Percentiles rank a stretch among this genome's conserved stretches.
Conservation (phyloP, 2,329 filamentous ascomycete species). For the Paracorniculantispora psalliotae region DNA sequence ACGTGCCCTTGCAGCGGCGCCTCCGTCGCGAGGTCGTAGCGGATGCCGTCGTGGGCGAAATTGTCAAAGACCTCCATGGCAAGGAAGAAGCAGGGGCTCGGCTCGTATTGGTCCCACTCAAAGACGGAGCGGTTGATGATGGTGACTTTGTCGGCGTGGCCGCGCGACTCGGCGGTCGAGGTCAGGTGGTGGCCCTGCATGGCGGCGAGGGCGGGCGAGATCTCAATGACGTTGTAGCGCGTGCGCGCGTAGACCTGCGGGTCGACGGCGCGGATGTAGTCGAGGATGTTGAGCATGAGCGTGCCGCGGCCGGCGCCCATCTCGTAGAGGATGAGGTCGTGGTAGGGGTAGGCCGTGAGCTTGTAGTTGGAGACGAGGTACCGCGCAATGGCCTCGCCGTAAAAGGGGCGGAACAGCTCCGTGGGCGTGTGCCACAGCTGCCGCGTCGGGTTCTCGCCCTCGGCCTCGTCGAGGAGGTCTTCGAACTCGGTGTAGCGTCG, state of each 20-base stretch:
- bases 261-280: constrained; percentile 87
- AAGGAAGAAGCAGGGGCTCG: constrained; percentile 92
- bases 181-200: constrained; percentile 70
- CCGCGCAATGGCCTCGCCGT: constrained; percentile 93
- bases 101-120: constrained; percentile 84
- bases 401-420: constrained; percentile 92
- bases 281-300: constrained; percentile 94
- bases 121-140: constrained; percentile 95
- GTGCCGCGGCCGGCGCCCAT: constrained; percentile 98
- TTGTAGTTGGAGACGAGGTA: constrained; percentile 97
- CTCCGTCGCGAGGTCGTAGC: constrained; percentile 80
- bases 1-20: constrained; percentile 83
- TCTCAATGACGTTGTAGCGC: constrained; percentile 93
- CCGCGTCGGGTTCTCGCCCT: constrained; percentile 63
- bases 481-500: constrained; percentile 86
- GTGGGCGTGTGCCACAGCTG: constrained; percentile 99
- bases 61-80: constrained; percentile 99
- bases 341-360: constrained; percentile 86
- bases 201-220: constrained; percentile 73
- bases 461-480: constrained; percentile 70
- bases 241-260: constrained; percentile 92
- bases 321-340: constrained; percentile 96
- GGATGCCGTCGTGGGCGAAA: constrained; percentile 89
- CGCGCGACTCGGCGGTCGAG: constrained; percentile 60
- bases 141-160: constrained; percentile 80